Base-by-base conservation (phyloP, 1,284 basidiomycete species). In the Ceratorhiza oryzae-sativae region DNA sequence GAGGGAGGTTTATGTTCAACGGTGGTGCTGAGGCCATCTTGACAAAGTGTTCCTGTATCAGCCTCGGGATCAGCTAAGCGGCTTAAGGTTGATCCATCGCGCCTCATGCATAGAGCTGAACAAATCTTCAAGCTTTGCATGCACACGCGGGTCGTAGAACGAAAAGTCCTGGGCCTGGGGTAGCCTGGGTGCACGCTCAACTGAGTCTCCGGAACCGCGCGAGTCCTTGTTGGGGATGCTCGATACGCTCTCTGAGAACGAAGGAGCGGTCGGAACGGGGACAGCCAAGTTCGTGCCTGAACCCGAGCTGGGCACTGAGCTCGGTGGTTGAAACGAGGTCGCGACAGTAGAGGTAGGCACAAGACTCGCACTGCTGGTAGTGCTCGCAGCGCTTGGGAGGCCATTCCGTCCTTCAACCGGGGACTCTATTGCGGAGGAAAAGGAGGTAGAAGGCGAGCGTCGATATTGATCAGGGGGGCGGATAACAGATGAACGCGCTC, bases 81-180 rank as follows among this genome's bases (percentile, higher is more conserved):
- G 67, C 34, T 70, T 70, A 13, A 70, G 30, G 42, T 70, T 70
- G 30, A 70, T 70, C 67, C 67, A 70, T n/a, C 67, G 67, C 9
- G 67, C 67, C 13, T 70, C 41, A 39, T 70, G 67, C 67, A 70
- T 70, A 13, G 67, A 56, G 5, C 34, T 30, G 32, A 58, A 70
- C 23, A 70, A 42, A 27, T 70, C 55, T 41, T 70, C 39, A 3
- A 70, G 42, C 18, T 53, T 53, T 8, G 53, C 56, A 36, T 70
- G 67, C 15, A 48, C 53, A 5, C 67, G 67, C 18, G 67, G 67
- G 32, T 70, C 67, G 45, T 70, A 58, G 42, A 58, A 70, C 32
- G 67, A 58, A 30, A 48, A 58, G 55, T 70, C 55, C n/a, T 34
- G 39, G 55, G 18, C 42, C 18, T 56, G 53, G 4, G 20, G 25